Base-by-base conservation (phyloP, 1,139 yeast species). In the Protomyces lactucae-debilis region DNA sequence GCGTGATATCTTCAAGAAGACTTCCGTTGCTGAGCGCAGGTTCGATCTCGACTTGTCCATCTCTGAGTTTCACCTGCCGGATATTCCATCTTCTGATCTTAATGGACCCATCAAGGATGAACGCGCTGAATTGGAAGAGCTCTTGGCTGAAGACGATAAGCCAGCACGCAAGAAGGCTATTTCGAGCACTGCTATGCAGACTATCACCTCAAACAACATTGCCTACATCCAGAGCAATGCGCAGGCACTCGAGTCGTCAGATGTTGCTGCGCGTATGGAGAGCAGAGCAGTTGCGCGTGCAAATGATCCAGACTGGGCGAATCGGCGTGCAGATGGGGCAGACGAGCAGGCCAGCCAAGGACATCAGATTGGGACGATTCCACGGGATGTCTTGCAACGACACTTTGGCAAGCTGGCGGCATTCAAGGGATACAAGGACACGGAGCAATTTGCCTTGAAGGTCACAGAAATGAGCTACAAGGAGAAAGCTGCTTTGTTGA, bases 341-440 rank as follows among this genome's bases (percentile, higher is more conserved):
- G 48, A 43, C 10, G 23, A 43, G 25, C 4, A n/a, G 21, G 14
- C 1, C 12, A 43, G 8, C 12, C 12, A 21, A 5, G 16, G 43
- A 12, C 23, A 6, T 8, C 54, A 28, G 14, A 35, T 51, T n/a
- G 54, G 54, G 18, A 25, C 21, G 2, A 52, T 61, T 3, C 66
- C 65, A 5, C 8, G 6, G 8, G 64, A 51, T 14, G 64, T 61
- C 12, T 37, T 57, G 10, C 21, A 46, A 8, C 32, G 63, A 9
- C 67, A 65, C 51, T 64, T 67, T 39, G 60, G 54, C 21, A 52
- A 61, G n/a, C 65, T 67, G 53, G 66, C 67, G 6, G 28, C 39
- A 18, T 52, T 23, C 5, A 43, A 52, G 18, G 65, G 65, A 3
- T 64, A 35, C 43, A 25, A 54, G 9, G 51, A 60, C 16, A 28